These are phyloP conservation scores for Daldinia loculata DNA, from an alignment of 495 filamentous ascomycete species.

Conservation along the genomic window DNA sequence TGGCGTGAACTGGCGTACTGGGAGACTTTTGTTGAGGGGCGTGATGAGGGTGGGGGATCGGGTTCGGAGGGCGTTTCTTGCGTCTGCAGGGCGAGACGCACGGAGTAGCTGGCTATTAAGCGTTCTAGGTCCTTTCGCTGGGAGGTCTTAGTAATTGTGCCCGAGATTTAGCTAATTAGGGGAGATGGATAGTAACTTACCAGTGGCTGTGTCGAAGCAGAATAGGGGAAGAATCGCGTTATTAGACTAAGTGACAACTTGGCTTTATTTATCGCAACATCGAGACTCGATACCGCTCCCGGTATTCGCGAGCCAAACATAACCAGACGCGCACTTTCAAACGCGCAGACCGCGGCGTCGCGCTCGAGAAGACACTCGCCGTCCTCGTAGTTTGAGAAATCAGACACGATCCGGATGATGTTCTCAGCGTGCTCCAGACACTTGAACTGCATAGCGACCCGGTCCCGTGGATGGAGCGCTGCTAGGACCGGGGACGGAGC, in stretches of 20 bases:
- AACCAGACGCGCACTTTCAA: constrained; percentile 41
- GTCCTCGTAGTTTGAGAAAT: constrained; percentile 31
- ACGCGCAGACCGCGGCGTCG: constrained; percentile 44
- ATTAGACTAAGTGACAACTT: constrained; percentile 37
- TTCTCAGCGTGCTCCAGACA: constrained; percentile 44
- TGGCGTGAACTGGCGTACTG: constrained; percentile 43
- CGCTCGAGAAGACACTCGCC: constrained; percentile 35
- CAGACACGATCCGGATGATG: constrained; percentile 42
- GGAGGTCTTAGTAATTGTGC: background rate
- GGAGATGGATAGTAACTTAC: constrained; percentile 12
- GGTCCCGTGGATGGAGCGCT: constrained; percentile 29
- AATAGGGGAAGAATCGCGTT: constrained; percentile 39
- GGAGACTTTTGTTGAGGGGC: constrained; percentile 36
- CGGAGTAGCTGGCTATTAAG: constrained; percentile 39
- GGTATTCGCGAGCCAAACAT: constrained; percentile 42
- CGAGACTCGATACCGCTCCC: constrained; percentile 29
- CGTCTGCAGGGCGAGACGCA: constrained; percentile 33
- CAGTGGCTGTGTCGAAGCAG: constrained; percentile 37
- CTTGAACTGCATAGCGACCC: constrained; percentile 34
- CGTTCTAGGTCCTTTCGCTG: constrained; percentile 39
- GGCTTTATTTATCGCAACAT: constrained; percentile 37
- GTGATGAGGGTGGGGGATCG: constrained; percentile 22
- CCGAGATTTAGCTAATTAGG: background rate
- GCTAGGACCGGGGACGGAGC: constrained; percentile 39
- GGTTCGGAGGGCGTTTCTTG: constrained; percentile 37